phyloP scores from a whole-genome alignment of 2,329 filamentous ascomycete genomes.

The Pezicula carpinea region DNA sequence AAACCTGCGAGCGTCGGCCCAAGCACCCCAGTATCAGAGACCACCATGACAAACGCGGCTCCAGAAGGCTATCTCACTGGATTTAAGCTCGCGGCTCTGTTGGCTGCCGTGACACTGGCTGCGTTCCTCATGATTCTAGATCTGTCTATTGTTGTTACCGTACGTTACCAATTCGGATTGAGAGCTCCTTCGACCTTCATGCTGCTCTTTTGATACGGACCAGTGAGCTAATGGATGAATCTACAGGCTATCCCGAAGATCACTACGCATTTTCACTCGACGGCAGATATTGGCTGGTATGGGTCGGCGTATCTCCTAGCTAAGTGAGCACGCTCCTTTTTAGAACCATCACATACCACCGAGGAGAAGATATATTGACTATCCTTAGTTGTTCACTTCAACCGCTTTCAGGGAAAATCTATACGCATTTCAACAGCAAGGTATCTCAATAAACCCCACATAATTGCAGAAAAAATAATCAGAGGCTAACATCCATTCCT shows the following conservation, averaged over 20 bases:
- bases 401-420: constrained; percentile 45
- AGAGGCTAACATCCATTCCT: not conserved
- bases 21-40: not conserved
- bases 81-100: not conserved
- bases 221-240: not conserved
- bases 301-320: constrained; percentile 25
- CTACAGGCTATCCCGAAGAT: constrained; percentile 30
- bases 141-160: constrained; percentile 15
- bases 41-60: not conserved
- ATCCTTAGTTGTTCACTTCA: constrained; percentile 41
- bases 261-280: constrained; percentile 28
- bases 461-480: not conserved
- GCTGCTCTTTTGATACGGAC: not conserved
- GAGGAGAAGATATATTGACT: not conserved
- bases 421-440: constrained; percentile 35
- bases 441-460: constrained; percentile 5
- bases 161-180: constrained; percentile 40
- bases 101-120: constrained; percentile 7
- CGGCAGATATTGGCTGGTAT: constrained; percentile 32
- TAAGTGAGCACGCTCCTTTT: not conserved
- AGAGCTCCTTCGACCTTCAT: not conserved
- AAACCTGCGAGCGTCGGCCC: not conserved
- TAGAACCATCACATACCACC: not conserved
- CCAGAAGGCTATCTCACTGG: constrained; percentile 5
- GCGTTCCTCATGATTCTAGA: constrained; percentile 17